A percentile compares a stretch with the other conserved stretches of the same genome.
phyloP scores from a whole-genome alignment of 2,329 filamentous ascomycete species.

The Penicillium oxalicum region DNA sequence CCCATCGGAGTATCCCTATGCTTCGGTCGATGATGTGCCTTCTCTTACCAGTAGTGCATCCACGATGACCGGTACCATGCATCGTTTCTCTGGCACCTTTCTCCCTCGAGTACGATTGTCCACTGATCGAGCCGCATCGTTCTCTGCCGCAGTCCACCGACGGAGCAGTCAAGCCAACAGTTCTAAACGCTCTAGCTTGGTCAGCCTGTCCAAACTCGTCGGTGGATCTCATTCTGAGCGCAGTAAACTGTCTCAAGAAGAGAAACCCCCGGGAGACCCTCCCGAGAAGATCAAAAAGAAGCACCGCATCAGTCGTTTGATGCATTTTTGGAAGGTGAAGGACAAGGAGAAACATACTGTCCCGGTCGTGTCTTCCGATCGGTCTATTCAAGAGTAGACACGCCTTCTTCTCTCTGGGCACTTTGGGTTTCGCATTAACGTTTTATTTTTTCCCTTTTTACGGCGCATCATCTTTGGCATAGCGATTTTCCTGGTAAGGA shows the following conservation, averaged over 20 bases:
- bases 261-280: constrained; percentile 38
- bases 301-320: constrained; percentile 42
- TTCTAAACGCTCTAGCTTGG: constrained; percentile 44
- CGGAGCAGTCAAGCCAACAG: constrained; percentile 36
- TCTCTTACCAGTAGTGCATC: constrained; percentile 47
- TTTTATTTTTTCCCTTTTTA: constrained; percentile 18
- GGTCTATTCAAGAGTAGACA: constrained; percentile 16
- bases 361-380: constrained; percentile 17
- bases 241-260: constrained; percentile 42
- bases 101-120: constrained; percentile 37
- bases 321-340: constrained; percentile 47
- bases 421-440: constrained; percentile 10
- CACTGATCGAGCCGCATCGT: constrained; percentile 41
- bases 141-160: constrained; percentile 36
- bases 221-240: constrained; percentile 40
- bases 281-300: constrained; percentile 40
- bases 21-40: constrained; percentile 45
- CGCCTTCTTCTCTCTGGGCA: constrained; percentile 6
- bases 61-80: constrained; percentile 40
- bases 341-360: constrained; percentile 36
- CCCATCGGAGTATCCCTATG: constrained; percentile 35
- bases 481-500: constrained; percentile 20
- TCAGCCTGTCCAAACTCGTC: constrained; percentile 45
- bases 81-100: constrained; percentile 41
- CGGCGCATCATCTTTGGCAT: constrained; percentile 24